Conservation (phyloP, 192 early-diverging fungal genomes). For the Backusella macrospora region DNA sequence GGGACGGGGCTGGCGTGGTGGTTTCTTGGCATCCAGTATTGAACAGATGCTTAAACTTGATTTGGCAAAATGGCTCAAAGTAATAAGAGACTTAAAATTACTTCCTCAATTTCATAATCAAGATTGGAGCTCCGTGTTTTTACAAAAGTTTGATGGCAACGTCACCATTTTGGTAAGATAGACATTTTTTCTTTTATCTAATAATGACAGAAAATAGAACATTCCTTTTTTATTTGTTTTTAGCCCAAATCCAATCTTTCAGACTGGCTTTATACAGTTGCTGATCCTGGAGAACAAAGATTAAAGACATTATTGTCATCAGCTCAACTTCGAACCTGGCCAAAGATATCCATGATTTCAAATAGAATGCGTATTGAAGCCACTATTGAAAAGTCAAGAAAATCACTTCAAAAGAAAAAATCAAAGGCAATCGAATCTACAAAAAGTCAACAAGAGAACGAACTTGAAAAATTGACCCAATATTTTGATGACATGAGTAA, state of each 20-base stretch:
- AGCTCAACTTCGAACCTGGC: conserved; percentile 70
- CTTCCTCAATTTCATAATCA: conserved; percentile 75
- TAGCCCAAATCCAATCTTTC: conserved; percentile 57
- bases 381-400: conserved; percentile 54
- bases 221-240: not conserved
- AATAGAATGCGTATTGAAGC: conserved; percentile 78
- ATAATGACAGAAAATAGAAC: not conserved
- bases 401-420: not conserved
- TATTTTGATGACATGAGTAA: not conserved
- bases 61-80: conserved; percentile 82
- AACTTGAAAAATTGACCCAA: not conserved
- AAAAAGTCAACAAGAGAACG: not conserved
- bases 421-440: not conserved
- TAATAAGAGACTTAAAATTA: conserved; percentile 78
- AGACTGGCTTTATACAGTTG: conserved; percentile 67
- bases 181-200: not conserved
- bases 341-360: conserved; percentile 77
- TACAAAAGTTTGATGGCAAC: conserved; percentile 91
- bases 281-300: conserved; percentile 63
- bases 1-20: conserved; percentile 85
- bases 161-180: conserved; percentile 73
- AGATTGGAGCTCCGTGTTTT: conserved; percentile 82
- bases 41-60: conserved; percentile 86
- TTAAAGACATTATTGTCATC: conserved; percentile 58
- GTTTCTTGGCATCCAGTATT: conserved; percentile 78